phyloP scores from a whole-genome alignment of 2,329 filamentous ascomycete species.

The Stemphylium beticola region DNA sequence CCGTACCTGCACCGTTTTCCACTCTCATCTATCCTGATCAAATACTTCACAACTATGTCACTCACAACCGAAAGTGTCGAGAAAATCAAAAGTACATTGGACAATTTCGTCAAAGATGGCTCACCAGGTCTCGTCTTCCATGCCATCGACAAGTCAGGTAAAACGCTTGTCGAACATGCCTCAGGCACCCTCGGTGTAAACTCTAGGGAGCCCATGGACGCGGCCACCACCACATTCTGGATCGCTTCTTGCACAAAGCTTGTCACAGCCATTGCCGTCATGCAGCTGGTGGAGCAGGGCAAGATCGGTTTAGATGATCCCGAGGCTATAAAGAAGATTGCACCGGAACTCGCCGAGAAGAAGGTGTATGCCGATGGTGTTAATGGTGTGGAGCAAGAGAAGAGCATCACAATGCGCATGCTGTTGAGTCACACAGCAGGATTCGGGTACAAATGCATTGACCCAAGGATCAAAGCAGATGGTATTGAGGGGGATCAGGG shows the following conservation, averaged over 20 bases:
- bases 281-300: slow-evolving; percentile 48
- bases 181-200: slow-evolving; percentile 51
- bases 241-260: slow-evolving; percentile 59
- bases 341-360: slow-evolving; percentile 50
- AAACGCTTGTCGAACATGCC: slow-evolving; percentile 50
- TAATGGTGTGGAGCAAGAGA: slow-evolving; percentile 47
- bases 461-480: slow-evolving; percentile 52
- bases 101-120: slow-evolving; percentile 40
- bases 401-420: slow-evolving; percentile 59
- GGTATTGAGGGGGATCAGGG: slow-evolving; percentile 39
- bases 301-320: slow-evolving; percentile 46
- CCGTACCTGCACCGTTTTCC: neutral
- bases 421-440: slow-evolving; percentile 58
- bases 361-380: slow-evolving; percentile 48
- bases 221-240: slow-evolving; percentile 65
- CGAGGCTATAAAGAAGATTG: slow-evolving; percentile 38
- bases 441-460: slow-evolving; percentile 58
- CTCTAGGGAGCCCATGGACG: slow-evolving; percentile 59
- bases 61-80: slow-evolving; percentile 37
- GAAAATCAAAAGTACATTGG: slow-evolving; percentile 47
- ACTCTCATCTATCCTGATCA: neutral
- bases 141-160: slow-evolving; percentile 54
- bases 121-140: slow-evolving; percentile 54
- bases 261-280: slow-evolving; percentile 39
- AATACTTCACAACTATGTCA: slow-evolving; percentile 30